A percentile compares a stretch with the other conserved stretches of the same genome.
phyloP scores from a whole-genome alignment of 208 protist genomes.

The Acanthamoeba divionensis region DNA sequence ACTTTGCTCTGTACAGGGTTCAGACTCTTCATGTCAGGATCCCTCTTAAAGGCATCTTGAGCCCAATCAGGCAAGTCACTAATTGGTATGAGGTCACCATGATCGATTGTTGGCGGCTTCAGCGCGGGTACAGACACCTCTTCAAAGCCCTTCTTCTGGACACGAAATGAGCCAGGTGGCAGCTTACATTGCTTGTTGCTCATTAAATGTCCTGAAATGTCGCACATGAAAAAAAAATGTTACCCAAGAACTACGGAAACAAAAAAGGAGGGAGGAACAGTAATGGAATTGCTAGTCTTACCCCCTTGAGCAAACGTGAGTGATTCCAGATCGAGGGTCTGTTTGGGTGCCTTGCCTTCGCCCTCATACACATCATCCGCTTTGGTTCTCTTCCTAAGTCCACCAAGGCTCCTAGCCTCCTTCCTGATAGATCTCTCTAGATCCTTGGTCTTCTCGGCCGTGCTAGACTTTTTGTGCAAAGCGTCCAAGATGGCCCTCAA shows the following conservation, averaged over 20 bases:
- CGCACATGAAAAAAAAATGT: no score
- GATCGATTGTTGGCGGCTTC: slow-evolving; percentile 59
- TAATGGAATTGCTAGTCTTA: no score
- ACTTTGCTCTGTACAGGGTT: slow-evolving; percentile 96
- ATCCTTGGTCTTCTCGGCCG: slow-evolving; percentile 27
- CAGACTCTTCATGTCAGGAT: slow-evolving; percentile 76
- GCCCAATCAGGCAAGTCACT: slow-evolving; percentile 84
- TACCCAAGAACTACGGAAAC: no score
- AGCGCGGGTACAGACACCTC: slow-evolving; percentile 78
- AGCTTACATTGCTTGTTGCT: slow-evolving; percentile 81
- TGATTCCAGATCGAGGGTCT: slow-evolving; percentile 83
- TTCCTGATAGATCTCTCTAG: slow-evolving; percentile 7
- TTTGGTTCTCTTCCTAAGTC: neutral
- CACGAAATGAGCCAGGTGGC: slow-evolving; percentile 59
- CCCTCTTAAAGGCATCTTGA: slow-evolving; percentile 74
- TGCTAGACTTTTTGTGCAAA: slow-evolving; percentile 19
- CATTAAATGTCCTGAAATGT: slow-evolving; percentile 90
- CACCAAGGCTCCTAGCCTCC: neutral
- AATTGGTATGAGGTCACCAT: slow-evolving; percentile 79
- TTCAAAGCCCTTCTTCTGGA: slow-evolving; percentile 80
- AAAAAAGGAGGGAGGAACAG: no score
- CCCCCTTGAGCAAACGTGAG: slow-evolving; percentile 84
- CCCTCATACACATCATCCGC: neutral
- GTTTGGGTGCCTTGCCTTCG: neutral
- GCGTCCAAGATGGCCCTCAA: slow-evolving; percentile 49